Base-by-base conservation (phyloP, 805 yeast genomes). In the Candida ortonii region DNA sequence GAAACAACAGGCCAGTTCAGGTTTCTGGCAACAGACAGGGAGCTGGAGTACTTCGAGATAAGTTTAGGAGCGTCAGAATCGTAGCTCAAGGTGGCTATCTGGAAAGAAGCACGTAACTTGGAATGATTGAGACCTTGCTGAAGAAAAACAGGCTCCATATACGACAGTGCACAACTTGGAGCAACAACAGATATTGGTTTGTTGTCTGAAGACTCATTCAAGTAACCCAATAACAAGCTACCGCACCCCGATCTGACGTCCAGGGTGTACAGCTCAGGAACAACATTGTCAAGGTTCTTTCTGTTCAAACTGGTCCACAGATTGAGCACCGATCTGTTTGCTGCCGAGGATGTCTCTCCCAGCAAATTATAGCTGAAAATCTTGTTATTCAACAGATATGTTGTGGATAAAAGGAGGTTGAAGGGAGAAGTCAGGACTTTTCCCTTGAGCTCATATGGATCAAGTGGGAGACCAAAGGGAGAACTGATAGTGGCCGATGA, bases 171-270 rank as follows among this genome's bases (percentile, higher is more conserved):
- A 43, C 76, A 75, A 19, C 86, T 74, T 25, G 89, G 80, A 29
- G 80, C 70, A 23, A 89, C 33, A 42, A 80, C 67, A 8, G 61
- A 49, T 22, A 47, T 37, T 10, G 48, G 45, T 18, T 46, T 44
- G n/a, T 35, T 22, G 22, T 43, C 42, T 1, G 38, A 29, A 16
- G 50, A 34, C 25, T 55, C 50, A 28, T 49, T 49, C 39, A 76
- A 59, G 62, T 80, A 89, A 23, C 96, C 97, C 32, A 84, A 65
- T 28, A 90, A 71, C 17, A 84, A 74, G 43, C 78, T 71, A 28
- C 90, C 85, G 20, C 96, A 93, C 50, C 96, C 97, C 2, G 82
- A 67, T 57, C 95, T 78, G 37, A 85, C 74, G 53, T 88, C 87
- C 38, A 81, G 59, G 44, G 72, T 64, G 53, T 76, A 67, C 47